A percentile compares a stretch with the other conserved stretches of the same genome.
Conservation (phyloP, 768 basidiomycete genomes). For the Mrakia gelida region DNA sequence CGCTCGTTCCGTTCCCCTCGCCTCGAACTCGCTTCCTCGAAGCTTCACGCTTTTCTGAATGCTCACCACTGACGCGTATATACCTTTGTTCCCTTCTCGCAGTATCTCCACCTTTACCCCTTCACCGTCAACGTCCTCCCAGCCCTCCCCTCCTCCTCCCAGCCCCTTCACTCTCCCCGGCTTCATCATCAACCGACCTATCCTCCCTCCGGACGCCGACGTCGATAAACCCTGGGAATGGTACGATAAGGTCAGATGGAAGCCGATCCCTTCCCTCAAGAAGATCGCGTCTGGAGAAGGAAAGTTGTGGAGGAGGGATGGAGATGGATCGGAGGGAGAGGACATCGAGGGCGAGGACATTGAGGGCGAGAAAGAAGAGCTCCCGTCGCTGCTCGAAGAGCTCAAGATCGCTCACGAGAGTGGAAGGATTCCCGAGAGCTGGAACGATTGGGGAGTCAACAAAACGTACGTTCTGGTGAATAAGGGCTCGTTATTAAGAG, state of each 20-base stretch:
- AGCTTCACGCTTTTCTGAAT: too few species aligned
- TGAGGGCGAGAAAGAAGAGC: not conserved
- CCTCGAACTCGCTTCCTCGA: too few species aligned
- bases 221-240: not conserved
- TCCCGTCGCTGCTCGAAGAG: conserved; percentile 10
- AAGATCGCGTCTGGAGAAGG: not conserved
- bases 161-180: conserved; percentile 18
- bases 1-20: too few species aligned
- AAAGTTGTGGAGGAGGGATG: not conserved
- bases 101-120: not conserved
- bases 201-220: not conserved
- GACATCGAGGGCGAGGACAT: not conserved
- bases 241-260: conserved; percentile 27
- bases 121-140: not conserved
- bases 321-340: too few species aligned
- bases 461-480: conserved; percentile 26
- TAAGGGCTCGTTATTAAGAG: too few species aligned
- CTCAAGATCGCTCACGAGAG: not conserved
- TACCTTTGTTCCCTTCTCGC: not conserved
- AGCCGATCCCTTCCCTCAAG: not conserved
- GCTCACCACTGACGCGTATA: too few species aligned
- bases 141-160: not conserved
- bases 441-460: conserved; percentile 18
- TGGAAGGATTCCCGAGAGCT: not conserved
- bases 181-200: not conserved